Base-by-base conservation (phyloP, 1,284 basidiomycete genomes). In the Melampsora larici-populina region DNA sequence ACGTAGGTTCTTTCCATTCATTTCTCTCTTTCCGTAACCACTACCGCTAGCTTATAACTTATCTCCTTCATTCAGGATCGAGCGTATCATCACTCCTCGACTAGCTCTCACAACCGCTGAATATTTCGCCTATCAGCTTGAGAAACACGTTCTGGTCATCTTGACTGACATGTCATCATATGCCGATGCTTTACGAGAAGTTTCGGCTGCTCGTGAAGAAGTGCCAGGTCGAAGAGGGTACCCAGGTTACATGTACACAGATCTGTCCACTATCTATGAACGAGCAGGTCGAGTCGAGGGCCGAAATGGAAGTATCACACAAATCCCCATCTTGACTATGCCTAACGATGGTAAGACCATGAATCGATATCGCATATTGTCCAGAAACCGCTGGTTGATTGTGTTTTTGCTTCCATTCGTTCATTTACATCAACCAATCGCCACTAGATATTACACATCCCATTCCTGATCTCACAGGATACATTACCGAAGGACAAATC, bases 301-400 rank as follows among this genome's bases (percentile, higher is more conserved):
- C 79, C 89, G 97, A 79, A 98, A 98, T 86, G 97, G 97, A 67
- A 98, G 95, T 64, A 99, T 99, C 87, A 99, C 97, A 69, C 97
- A 99, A 87, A 97, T 99, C 84, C 97, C 97, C 78, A 99, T 99
- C 83, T 88, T 99, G 80, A 99, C 97, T 79, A 99, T 99, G 97
- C 97, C 97, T 46, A 99, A 99, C 87, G 97, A 99, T 85, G 94
- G 93, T 92, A 85, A 85, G 88, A 82, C 26, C 78, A 4, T 26
- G 48, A 70, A 24, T 31, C 43, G 15, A 48, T 13, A 18, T 18
- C 11, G 43, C 79, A 80, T 78, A 43, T 11, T 8, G 40, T 43
- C 40, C 7, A 43, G n/a, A 43, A 43, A 43, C 11, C 40, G n/a
- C 2, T 74, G 11, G 9, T 36, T 21, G 26, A 29, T 49, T 48